Base-by-base conservation (phyloP, 1,284 basidiomycete species). In the Pholiota adiposa region DNA sequence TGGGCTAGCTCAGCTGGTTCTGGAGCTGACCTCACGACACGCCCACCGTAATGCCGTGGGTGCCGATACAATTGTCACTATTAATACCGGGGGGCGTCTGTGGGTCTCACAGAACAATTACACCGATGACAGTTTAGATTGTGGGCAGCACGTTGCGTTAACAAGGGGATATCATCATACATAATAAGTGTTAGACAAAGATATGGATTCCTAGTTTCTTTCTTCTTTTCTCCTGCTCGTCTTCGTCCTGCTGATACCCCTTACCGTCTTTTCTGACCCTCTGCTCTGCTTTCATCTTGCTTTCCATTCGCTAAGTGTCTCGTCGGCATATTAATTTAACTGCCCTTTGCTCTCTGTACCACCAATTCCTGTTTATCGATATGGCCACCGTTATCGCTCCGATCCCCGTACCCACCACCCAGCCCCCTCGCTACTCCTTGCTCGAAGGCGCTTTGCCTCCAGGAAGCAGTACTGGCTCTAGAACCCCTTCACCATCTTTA, bases 371-470 rank as follows among this genome's bases (percentile, higher is more conserved):
- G 1, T 51, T 38, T 7, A 25, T 21, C 14, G 7, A 4, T n/a
- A 41, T 31, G 23, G 21, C 43, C 18, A 43, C 36, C 48, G 18
- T 23, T 36, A 34, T 34, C 53, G 48, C 38, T 11, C 19, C 51
- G 18, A 54, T 23, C 36, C 44, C 53, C 14, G 36, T 11, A 12
- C 23, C 31, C 6, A 33, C 18, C 33, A 34, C 33, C 21, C 55
- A 6, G n/a, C 60, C 64, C 46, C 66, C 68, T 33, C 62, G 66
- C 21, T 69, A 69, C 52, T 69, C 68, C 1, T 51, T 60, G 33
- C 58, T 69, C 33, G 34, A 51, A 7, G 63, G 62, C 7, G 43
- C 50, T n/a, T 48, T 62, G 27, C 58, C 62, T 12, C 8, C 54
- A 16, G 7, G 16, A 25, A 18, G 23, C 16, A 6, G 18, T n/a